Percentiles rank a stretch among this genome's conserved stretches.
phyloP scores from a whole-genome alignment of 2,329 filamentous ascomycete species.

The Exophiala viscosa region DNA sequence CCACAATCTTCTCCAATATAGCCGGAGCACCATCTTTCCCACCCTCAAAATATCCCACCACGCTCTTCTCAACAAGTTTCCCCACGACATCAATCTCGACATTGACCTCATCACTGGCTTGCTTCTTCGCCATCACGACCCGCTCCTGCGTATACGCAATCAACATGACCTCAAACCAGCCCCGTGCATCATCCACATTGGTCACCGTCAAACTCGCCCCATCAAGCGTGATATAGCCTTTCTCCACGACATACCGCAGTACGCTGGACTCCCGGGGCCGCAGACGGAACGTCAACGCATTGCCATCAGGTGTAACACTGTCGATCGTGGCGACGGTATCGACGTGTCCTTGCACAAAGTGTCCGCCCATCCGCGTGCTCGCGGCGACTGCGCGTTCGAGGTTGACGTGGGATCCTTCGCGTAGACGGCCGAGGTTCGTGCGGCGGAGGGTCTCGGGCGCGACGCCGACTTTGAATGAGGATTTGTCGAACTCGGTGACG shows the following conservation, averaged over 20 bases:
- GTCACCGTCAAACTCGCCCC: conserved; percentile 93
- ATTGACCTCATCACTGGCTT: conserved; percentile 76
- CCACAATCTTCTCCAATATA: conserved; percentile 68
- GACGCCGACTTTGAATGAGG: conserved; percentile 80
- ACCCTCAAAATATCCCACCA: conserved; percentile 68
- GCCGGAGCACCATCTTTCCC: conserved; percentile 42
- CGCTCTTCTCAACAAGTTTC: conserved; percentile 68
- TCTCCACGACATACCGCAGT: conserved; percentile 86
- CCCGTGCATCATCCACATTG: conserved; percentile 70
- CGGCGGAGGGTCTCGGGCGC: conserved; percentile 93
- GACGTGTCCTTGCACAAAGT: conserved; percentile 97
- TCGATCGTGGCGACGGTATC: conserved; percentile 79
- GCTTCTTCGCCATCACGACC: conserved; percentile 77
- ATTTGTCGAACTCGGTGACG: conserved; percentile 65
- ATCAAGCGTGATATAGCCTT: conserved; percentile 92
- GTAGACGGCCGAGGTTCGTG: conserved; percentile 82
- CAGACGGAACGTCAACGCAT: conserved; percentile 83
- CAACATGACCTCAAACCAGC: conserved; percentile 94
- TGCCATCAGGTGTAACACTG: conserved; percentile 73
- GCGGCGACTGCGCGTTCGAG: conserved; percentile 90
- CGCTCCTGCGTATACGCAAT: conserved; percentile 95
- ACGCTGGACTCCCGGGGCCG: conserved; percentile 57
- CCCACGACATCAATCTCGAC: conserved; percentile 87
- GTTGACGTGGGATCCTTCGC: conserved; percentile 68
- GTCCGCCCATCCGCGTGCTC: conserved; percentile 91